phyloP scores from a whole-genome alignment of 2,329 filamentous ascomycete species.

The Amphichorda felina region DNA sequence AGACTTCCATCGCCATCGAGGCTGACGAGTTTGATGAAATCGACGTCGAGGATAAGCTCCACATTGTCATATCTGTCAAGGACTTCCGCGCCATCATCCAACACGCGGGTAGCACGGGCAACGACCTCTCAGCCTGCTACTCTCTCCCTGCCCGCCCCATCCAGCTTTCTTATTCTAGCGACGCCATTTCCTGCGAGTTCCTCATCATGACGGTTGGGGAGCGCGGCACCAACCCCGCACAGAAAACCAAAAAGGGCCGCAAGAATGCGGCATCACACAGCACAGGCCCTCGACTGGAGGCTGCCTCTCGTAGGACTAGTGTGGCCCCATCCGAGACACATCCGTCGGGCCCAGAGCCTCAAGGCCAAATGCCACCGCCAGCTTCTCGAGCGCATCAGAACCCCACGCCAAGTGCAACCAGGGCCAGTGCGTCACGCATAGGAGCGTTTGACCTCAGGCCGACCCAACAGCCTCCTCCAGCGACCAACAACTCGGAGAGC shows the following conservation, averaged over 20 bases:
- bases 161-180: constrained; percentile 58
- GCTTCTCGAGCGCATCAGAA: constrained; percentile 16
- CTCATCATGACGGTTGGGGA: constrained; percentile 76
- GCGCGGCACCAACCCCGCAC: constrained; percentile 28
- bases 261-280: constrained; percentile 19
- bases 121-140: constrained; percentile 56
- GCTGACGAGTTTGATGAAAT: constrained; percentile 68
- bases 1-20: constrained; percentile 68
- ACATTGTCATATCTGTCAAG: constrained; percentile 72
- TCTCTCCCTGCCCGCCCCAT: constrained; percentile 61
- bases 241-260: constrained; percentile 33
- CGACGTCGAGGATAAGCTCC: constrained; percentile 60
- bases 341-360: constrained; percentile 5
- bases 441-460: constrained; percentile 34
- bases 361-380: constrained; percentile 6
- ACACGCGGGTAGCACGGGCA: constrained; percentile 59
- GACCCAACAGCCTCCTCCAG: constrained; percentile 35
- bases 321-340: constrained; percentile 21
- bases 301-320: constrained; percentile 31
- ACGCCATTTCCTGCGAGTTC: constrained; percentile 62
- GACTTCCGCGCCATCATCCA: constrained; percentile 71
- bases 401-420: constrained; percentile 17
- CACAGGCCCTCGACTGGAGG: constrained; percentile 31
- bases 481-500: constrained; percentile 51
- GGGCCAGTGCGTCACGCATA: constrained; percentile 21